Evolutionary conservation across 768 basidiomycete genomes (phyloP), one percentile per base, ranked within the genome.

Genomic region (Lanmaoa rubissima): DNA sequence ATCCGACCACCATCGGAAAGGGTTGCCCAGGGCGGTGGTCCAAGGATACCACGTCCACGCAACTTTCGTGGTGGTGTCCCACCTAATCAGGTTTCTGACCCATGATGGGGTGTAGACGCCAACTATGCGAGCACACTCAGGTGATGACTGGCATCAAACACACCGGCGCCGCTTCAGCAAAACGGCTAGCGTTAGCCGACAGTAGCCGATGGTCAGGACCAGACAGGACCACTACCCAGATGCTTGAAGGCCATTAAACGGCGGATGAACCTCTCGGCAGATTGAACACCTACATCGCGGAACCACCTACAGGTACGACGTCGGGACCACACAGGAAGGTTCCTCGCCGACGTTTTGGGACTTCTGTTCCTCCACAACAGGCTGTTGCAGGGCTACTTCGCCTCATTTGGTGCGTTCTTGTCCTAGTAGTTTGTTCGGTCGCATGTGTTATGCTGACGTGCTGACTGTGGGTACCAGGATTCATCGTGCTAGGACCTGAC

Each of bases 351-450:
- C 64, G 73, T 86, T 13, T 84, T 66, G 56, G 81, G 84, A 0
- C 76, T 84, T 0, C 72, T 83, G 35, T 82, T 69, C 60, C 34
- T 80, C 51, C 86, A 86, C 64, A 80, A 81, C 44, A 69, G 84
- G 65, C 67, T 86, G 5, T 48, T 87, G 5, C 82, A 84, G 63
- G 85, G 87, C 64, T 86, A 79, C 55, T 84, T 82, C 53, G 84
- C 86, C 2, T 72, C 79, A 2, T 72, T 77, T n/a, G 86, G 86
- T 86, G 39, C 4, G 72, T 64, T 38, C 36, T 9, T 8, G 17
- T 21, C 28, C 13, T n/a, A n/a, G 16, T 26, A 0, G 3, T 39
- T 4, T 31, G 26, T 17, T 24, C 10, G 14, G 10, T 5, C 28
- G 3, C n/a, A 16, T 16, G 5, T 10, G 26, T n/a, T 21, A 26